Conservation (phyloP, 495 filamentous ascomycete species). For the Tuber aestivum region DNA sequence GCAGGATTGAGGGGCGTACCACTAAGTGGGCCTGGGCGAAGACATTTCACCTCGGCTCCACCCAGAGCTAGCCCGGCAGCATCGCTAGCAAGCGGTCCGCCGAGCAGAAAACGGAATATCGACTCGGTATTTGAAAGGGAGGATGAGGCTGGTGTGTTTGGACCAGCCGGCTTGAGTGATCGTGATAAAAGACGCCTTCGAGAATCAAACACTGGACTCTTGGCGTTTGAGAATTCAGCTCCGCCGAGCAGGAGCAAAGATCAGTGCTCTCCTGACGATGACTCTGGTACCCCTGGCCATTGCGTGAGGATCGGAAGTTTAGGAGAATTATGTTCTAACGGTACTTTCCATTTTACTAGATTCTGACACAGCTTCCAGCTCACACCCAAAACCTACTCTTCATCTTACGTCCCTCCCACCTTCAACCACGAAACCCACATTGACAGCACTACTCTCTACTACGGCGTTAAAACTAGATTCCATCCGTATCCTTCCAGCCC, state of each 20-base stretch:
- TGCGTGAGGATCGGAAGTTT: background rate
- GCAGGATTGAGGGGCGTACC: conserved; percentile 38
- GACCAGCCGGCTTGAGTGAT: conserved; percentile 17
- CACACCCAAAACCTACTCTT: conserved; percentile 73
- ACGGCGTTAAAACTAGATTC: conserved; percentile 64
- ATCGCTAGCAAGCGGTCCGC: background rate
- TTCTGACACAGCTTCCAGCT: conserved; percentile 56
- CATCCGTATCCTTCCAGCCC: conserved; percentile 64
- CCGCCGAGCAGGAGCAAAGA: conserved; percentile 53
- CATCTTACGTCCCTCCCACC: conserved; percentile 60
- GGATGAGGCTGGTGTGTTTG: conserved; percentile 36
- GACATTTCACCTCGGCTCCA: conserved; percentile 54
- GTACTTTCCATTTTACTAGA: conserved; percentile 15
- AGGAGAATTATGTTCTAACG: background rate
- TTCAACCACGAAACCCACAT: conserved; percentile 33
- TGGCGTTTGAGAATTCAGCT: conserved; percentile 55
- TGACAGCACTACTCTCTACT: conserved; percentile 49
- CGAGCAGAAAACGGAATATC: conserved; percentile 32
- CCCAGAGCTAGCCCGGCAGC: conserved; percentile 41
- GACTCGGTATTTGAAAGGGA: conserved; percentile 38
- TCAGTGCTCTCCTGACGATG: conserved; percentile 32
- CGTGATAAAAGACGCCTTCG: conserved; percentile 43
- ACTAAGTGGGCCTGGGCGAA: conserved; percentile 45
- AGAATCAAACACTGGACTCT: conserved; percentile 45
- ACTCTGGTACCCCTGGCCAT: conserved; percentile 22